phyloP scores from a whole-genome alignment of 1,284 basidiomycete genomes.

The Albatrellus sp. region DNA sequence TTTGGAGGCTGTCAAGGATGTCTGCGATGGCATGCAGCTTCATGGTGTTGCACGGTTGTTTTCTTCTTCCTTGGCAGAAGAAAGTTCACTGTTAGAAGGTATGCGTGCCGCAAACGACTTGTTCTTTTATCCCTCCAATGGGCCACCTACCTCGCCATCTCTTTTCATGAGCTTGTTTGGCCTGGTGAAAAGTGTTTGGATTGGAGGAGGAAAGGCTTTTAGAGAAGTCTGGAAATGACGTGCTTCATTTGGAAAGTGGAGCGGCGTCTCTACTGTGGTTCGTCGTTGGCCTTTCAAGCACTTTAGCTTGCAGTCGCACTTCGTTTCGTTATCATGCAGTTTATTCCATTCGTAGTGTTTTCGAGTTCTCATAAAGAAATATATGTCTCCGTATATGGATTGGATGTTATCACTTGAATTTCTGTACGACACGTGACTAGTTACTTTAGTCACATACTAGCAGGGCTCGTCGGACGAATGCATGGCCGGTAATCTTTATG shows the following conservation, averaged over 20 bases:
- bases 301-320: too few relatives aligned
- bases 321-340: too few relatives aligned
- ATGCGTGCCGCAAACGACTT: conserved; percentile 5
- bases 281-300: too few relatives aligned
- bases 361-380: too few relatives aligned
- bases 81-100: neutral
- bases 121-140: conserved; percentile 1
- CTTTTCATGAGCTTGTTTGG: conserved; percentile 2
- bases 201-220: neutral
- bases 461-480: too few relatives aligned
- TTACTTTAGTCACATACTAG: too few relatives aligned
- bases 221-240: neutral
- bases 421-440: too few relatives aligned
- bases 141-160: neutral
- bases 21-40: neutral
- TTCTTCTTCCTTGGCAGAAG: neutral
- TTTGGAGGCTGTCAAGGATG: neutral
- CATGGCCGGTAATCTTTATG: too few relatives aligned
- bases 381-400: too few relatives aligned
- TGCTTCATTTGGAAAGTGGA: neutral
- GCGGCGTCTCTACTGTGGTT: too few relatives aligned
- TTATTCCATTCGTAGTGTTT: too few relatives aligned
- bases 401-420: too few relatives aligned
- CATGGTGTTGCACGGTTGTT: neutral
- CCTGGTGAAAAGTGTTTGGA: conserved; percentile 6